Conservation (phyloP, 129 eudicot genomes). For the Flaveria brownii region DNA sequence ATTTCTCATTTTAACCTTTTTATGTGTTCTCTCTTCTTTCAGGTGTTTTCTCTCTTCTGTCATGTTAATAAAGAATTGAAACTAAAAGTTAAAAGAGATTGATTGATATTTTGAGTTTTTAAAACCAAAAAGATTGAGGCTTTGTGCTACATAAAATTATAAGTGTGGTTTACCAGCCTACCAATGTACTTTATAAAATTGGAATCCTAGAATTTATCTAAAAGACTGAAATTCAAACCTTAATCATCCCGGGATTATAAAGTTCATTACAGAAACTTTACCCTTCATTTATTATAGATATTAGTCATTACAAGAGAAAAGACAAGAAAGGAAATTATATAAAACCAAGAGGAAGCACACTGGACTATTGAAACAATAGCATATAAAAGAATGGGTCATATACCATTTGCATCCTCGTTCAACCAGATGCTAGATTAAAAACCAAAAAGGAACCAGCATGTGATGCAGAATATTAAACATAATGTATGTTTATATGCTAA, state of each 20-base stretch:
- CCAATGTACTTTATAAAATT: neutral
- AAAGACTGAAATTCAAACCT: neutral
- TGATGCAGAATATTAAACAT: neutral
- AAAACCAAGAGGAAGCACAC: neutral
- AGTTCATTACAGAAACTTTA: neutral
- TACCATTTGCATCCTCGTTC: slow-evolving; percentile 9
- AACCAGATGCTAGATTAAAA: slow-evolving; percentile 2
- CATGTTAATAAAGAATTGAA: too few relatives aligned
- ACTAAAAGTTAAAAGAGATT: too few relatives aligned
- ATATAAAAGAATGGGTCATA: slow-evolving; percentile 6
- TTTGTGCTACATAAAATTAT: slow-evolving; percentile 13
- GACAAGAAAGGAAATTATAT: neutral
- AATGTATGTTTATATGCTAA: slow-evolving; percentile 14
- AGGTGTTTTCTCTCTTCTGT: too few relatives aligned
- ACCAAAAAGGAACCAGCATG: slow-evolving; percentile 1
- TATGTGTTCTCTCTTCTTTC: too few relatives aligned
- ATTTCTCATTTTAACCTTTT: too few relatives aligned
- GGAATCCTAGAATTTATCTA: slow-evolving; percentile 9
- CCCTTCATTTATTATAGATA: neutral
- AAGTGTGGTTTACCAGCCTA: slow-evolving; percentile 4
- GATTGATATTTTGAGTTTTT: too few relatives aligned
- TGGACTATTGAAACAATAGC: neutral
- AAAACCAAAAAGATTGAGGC: too few relatives aligned
- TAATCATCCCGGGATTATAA: neutral
- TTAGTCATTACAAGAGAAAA: neutral